Evolutionary conservation across 2,329 filamentous ascomycete species (phyloP), one percentile per base, ranked within the genome.

Genomic region (Elsinoe ampelina): DNA sequence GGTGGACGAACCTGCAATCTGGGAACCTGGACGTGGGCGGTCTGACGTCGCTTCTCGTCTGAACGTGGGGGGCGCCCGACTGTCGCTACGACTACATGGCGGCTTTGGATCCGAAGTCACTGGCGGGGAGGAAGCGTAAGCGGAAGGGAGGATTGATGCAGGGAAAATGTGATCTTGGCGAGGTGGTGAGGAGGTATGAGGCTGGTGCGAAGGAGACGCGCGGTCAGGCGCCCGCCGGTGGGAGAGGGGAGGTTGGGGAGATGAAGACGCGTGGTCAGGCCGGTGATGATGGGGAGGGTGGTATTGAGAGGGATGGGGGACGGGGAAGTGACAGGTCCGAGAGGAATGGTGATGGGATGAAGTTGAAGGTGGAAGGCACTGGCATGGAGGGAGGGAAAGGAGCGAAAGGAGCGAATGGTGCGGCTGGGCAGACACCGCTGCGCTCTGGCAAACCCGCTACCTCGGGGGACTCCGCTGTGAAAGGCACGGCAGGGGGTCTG

Each of bases 401-500:
- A 6, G 26, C 17, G n/a, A n/a, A 8, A 26, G 41, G 41, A 6
- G 26, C 17, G 20, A n/a, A 22, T 22, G 41, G 41, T 12, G 20
- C 3, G n/a, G 8, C 20, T 11, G 7, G 20, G 19, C 41, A 26
- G 6, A 30, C 26, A 8, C 26, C 26, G 26, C 26, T 30, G 4
- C 26, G 26, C 26, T 30, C 26, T 30, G 19, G 41, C 41, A 26
- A 45, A 20, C 15, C 15, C 26, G 26, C 26, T 30, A 30, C 26
- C 26, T 30, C 7, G 26, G 7, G 26, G 26, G 7, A 3, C 5
- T 30, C 26, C 26, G 26, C 26, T 5, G 26, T 30, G 26, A 30
- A 30, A 30, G 26, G 26, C 26, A 30, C 7, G 26, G 26, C 26
- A 30, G 26, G 26, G 26, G 26, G 26, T 30, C 78, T 96, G 2